Evolutionary conservation across 1,139 yeast genomes (phyloP).

Genomic region (Petasospora fabianii): DNA sequence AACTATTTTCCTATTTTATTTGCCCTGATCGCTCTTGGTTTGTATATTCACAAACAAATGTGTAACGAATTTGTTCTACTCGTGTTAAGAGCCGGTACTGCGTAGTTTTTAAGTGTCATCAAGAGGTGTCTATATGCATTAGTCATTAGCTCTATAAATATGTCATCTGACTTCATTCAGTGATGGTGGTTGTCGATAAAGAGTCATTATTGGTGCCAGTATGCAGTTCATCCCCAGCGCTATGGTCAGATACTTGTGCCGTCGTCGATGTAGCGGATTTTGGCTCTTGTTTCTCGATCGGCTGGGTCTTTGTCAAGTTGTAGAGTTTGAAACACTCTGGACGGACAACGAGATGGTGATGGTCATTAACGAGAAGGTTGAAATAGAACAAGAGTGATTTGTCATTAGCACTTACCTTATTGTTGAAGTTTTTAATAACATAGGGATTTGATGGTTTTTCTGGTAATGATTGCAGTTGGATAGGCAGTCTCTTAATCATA

Average conservation of each 20-base stretch:
- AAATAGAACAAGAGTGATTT: conserved; percentile 16
- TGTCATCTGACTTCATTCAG: no score
- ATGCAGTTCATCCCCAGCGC: background rate
- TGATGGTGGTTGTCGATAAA: no score
- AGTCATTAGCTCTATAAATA: no score
- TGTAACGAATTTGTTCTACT: no score
- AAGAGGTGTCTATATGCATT: no score
- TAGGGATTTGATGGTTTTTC: conserved; percentile 11
- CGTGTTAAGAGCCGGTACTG: no score
- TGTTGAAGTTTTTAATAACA: conserved; percentile 20
- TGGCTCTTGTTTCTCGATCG: conserved; percentile 1
- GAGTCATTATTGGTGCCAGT: no score
- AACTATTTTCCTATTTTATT: no score
- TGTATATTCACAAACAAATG: no score
- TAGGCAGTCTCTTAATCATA: conserved; percentile 10
- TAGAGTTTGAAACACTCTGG: conserved; percentile 17
- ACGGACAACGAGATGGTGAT: conserved; percentile 14
- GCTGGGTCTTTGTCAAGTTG: conserved; percentile 5
- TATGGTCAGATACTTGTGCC: background rate
- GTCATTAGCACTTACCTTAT: conserved; percentile 14
- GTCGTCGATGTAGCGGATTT: background rate
- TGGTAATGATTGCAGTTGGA: conserved; percentile 14
- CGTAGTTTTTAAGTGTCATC: no score
- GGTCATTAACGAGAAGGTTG: conserved; percentile 21
- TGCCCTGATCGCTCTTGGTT: no score